Percentiles rank a stretch among this genome's conserved stretches.
Evolutionary conservation across 164 flowering plant genomes (phyloP).

Genomic region (Vitis labrusca): DNA sequence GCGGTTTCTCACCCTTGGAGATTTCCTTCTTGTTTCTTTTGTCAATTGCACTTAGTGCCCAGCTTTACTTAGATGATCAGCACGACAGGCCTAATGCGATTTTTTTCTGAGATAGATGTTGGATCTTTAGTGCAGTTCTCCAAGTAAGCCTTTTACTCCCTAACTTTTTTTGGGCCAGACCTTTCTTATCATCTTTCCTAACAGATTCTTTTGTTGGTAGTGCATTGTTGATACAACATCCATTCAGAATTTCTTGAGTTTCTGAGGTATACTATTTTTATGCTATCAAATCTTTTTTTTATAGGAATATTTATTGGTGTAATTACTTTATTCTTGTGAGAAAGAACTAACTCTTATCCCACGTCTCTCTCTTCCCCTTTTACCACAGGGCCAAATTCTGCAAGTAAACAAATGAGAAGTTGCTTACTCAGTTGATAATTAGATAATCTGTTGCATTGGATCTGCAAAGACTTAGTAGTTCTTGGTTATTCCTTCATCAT

Average conservation of each 20-base stretch:
- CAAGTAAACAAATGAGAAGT: constrained; percentile 17
- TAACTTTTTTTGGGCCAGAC: background rate
- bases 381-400: constrained; percentile 52
- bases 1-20: constrained; percentile 75
- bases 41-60: constrained; percentile 90
- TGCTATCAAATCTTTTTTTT: background rate
- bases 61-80: constrained; percentile 37
- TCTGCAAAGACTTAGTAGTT: constrained; percentile 26
- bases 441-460: constrained; percentile 15
- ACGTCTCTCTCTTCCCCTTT: background rate
- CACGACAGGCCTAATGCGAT: constrained; percentile 55
- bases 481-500: constrained; percentile 16
- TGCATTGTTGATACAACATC: constrained; percentile 48
- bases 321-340: background rate
- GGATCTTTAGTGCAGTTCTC: constrained; percentile 48
- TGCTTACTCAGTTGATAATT: constrained; percentile 25
- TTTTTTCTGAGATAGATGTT: constrained; percentile 53
- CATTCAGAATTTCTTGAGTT: constrained; percentile 26
- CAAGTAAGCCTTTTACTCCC: constrained; percentile 41
- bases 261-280: constrained; percentile 35
- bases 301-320: background rate
- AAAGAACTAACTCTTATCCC: background rate
- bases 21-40: constrained; percentile 77
- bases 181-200: background rate
- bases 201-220: constrained; percentile 22